These are phyloP conservation scores for Pythium phragmiticola DNA, from an alignment of 352 stramenopile genomes.

Conservation along the genomic window DNA sequence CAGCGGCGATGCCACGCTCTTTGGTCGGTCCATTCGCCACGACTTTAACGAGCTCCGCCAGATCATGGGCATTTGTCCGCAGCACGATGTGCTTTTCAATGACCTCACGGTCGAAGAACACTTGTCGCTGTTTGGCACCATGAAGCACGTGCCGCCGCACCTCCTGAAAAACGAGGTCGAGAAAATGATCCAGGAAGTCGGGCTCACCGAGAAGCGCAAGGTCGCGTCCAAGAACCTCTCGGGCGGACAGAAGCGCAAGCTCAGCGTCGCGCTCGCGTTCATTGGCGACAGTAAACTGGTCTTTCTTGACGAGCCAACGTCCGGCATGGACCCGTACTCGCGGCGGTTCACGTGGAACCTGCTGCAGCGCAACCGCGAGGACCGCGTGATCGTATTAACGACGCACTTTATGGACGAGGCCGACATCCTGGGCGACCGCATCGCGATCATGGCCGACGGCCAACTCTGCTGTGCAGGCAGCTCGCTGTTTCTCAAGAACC, in stretches of 20 bases:
- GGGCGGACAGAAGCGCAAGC: slow-evolving; percentile 91
- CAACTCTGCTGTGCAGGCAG: slow-evolving; percentile 71
- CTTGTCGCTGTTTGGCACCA: slow-evolving; percentile 83
- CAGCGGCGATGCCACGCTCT: slow-evolving; percentile 46
- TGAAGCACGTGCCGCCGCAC: slow-evolving; percentile 68
- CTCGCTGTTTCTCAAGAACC: slow-evolving; percentile 89
- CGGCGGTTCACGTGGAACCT: slow-evolving; percentile 92
- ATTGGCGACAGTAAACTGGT: slow-evolving; percentile 86
- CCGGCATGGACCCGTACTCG: slow-evolving; percentile 91
- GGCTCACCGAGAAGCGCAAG: slow-evolving; percentile 66
- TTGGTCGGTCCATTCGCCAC: slow-evolving; percentile 48
- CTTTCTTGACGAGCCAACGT: slow-evolving; percentile 89
- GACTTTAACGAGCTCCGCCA: slow-evolving; percentile 78
- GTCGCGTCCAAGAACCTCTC: slow-evolving; percentile 53
- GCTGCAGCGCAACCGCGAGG: slow-evolving; percentile 59
- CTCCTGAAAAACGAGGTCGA: slow-evolving; percentile 19
- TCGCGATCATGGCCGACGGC: slow-evolving; percentile 90
- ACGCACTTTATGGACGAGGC: slow-evolving; percentile 82
- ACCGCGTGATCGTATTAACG: slow-evolving; percentile 70
- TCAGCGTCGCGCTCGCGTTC: slow-evolving; percentile 91
- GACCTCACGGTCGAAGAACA: slow-evolving; percentile 93
- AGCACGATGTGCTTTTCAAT: slow-evolving; percentile 92
- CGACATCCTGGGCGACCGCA: slow-evolving; percentile 50
- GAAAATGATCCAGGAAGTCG: slow-evolving; percentile 66
- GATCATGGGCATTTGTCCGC: slow-evolving; percentile 91